Evolutionary conservation across 495 filamentous ascomycete species (phyloP), one percentile per base, ranked within the genome.

Genomic region (Aspergillus bertholletiae): DNA sequence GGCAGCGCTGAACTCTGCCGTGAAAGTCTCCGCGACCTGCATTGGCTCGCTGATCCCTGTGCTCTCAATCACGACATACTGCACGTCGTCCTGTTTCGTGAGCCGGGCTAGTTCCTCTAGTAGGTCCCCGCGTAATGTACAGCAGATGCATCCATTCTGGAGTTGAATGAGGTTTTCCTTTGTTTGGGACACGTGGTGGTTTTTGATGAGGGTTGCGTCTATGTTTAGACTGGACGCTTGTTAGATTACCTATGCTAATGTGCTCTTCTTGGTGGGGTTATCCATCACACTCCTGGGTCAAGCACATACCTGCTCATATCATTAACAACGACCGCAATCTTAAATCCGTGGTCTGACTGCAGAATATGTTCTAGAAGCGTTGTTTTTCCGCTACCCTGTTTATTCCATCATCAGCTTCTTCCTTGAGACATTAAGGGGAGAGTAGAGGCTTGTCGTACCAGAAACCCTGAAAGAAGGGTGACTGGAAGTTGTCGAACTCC

Each of bases 61-160:
- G 58, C 79, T 83, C 56, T 85, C 82, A 51, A 85, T 82, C 18
- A 85, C 61, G 7, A 85, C 75, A 62, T 85, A 84, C 40, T 85
- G 70, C 24, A 84, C 74, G 15, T 68, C 71, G 7, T 74, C 70
- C 17, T 74, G 67, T 21, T 75, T 72, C 0, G 80, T 74, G 1
- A 85, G 60, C 1, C 65, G 72, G 1, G 75, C 78, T 7, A 84
- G 69, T 55, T 85, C 80, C 13, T 76, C 64, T 2, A 85, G 69
- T 0, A 85, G 63, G 48, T 85, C 82, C 3, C 82, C 80, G 18
- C 82, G 76, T 0, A 85, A 66, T 0, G 81, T 85, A 52, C 82
- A 85, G 62, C 81, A 85, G 51, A 85, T 85, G 53, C 82, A 85
- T 7, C 81, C 82, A 40, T 85, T 85, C 55, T 85, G 81, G 44